Conservation (phyloP, 78 protist genomes). For the Capsaspora owczarzaki region DNA sequence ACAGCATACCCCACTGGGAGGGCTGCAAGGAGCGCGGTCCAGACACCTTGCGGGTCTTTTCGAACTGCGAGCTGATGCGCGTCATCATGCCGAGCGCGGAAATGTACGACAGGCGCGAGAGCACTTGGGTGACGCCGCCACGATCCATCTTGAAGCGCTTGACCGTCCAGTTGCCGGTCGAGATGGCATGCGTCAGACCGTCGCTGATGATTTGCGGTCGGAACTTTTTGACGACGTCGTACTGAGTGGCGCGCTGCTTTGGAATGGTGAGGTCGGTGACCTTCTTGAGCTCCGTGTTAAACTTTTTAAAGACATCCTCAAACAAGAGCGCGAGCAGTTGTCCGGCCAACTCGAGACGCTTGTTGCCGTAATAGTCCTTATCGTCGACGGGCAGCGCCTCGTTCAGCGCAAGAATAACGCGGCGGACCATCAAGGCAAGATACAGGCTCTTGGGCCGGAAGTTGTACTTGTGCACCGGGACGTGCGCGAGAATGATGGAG, state of each 20-base stretch:
- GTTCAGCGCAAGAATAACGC: constrained; percentile 67
- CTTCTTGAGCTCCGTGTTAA: constrained; percentile 64
- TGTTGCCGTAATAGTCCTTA: constrained; percentile 96
- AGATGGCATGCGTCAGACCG: constrained; percentile 82
- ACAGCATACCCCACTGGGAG: constrained; percentile 98
- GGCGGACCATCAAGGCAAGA: constrained; percentile 76
- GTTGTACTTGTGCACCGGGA: constrained; percentile 69
- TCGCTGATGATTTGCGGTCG: constrained; percentile 62
- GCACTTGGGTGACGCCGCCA: constrained; percentile 89
- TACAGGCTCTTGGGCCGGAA: constrained; percentile 75
- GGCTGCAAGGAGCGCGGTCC: constrained; percentile 82
- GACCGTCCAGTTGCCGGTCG: constrained; percentile 98
- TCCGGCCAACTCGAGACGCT: constrained; percentile 77
- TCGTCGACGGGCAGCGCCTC: constrained; percentile 71
- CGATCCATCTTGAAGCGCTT: constrained; percentile 93
- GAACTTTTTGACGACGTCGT: constrained; percentile 34
- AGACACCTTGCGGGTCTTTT: constrained; percentile 90
- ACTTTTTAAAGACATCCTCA: constrained; percentile 90
- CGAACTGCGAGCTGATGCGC: constrained; percentile 92
- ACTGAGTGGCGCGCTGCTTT: constrained; percentile 56
- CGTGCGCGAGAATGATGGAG: constrained; percentile 80
- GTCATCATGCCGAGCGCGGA: constrained; percentile 98
- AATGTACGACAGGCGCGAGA: constrained; percentile 91
- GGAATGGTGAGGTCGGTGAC: constrained; percentile 54
- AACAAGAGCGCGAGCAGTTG: constrained; percentile 80